Percentiles rank a stretch among this genome's conserved stretches.
Evolutionary conservation across 306 rosid genomes (phyloP).

Genomic region (Quillaja saponaria): DNA sequence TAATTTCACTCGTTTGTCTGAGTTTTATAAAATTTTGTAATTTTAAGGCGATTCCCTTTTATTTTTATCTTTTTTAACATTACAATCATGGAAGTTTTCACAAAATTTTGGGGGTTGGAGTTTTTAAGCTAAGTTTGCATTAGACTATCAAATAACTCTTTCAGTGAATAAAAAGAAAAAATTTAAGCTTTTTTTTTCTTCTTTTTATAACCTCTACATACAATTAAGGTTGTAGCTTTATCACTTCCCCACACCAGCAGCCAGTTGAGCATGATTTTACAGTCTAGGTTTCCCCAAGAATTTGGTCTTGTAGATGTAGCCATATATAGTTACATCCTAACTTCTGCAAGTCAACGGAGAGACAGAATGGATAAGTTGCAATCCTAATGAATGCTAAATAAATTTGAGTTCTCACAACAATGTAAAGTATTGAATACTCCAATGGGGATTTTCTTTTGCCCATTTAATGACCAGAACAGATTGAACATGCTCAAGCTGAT

Average conservation of each 20-base stretch:
- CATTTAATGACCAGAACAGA: background rate
- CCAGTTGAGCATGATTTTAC: background rate
- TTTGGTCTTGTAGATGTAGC: background rate
- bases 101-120: background rate
- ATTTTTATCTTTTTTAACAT: background rate
- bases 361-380: background rate
- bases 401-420: constrained; percentile 7
- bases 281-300: background rate
- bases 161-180: no score
- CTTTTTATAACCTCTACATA: background rate
- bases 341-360: background rate
- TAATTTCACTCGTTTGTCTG: constrained; percentile 5
- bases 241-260: background rate
- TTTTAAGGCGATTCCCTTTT: background rate
- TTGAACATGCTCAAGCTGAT: background rate
- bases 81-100: background rate
- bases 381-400: background rate
- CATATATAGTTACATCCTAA: background rate
- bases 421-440: background rate
- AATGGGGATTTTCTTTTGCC: no score
- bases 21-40: no score
- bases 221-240: background rate
- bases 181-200: background rate
- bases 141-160: no score
- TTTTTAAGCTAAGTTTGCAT: no score